Evolutionary conservation across 331 rosid genomes (phyloP).

Genomic region (Malus hybrid): DNA sequence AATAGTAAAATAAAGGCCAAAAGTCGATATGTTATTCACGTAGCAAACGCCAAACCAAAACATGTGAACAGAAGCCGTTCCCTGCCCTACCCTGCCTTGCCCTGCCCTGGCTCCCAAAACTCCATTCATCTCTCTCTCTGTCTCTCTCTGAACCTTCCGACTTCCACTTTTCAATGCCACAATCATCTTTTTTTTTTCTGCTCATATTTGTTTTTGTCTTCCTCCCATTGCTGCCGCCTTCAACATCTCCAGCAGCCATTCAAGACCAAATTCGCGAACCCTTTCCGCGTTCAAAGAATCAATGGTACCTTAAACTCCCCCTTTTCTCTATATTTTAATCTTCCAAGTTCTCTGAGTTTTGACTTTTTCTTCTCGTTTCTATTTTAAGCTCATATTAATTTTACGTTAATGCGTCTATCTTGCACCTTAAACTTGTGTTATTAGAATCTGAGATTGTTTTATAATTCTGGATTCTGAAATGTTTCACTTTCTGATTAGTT

Average conservation of each 20-base stretch:
- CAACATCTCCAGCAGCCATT: background rate
- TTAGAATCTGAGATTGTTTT: background rate
- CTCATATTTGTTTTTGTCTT: too few species aligned
- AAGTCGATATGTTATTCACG: background rate
- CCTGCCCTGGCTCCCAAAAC: background rate
- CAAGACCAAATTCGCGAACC: background rate
- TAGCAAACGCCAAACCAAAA: background rate
- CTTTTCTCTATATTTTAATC: background rate
- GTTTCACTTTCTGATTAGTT: background rate
- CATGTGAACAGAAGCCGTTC: background rate
- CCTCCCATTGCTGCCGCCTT: background rate
- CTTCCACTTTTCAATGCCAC: background rate
- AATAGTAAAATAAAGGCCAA: background rate
- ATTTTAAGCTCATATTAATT: background rate
- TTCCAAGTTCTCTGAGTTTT: background rate
- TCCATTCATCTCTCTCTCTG: background rate
- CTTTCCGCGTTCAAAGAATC: background rate
- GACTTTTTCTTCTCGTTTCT: background rate
- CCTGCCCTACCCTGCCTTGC: background rate
- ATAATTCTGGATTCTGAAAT: background rate
- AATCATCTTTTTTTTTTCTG: background rate
- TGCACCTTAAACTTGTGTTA: background rate
- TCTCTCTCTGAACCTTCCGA: background rate
- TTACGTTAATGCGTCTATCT: background rate
- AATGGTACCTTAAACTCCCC: background rate